These are phyloP conservation scores for Solanum pinnatisectum DNA, from an alignment of 257 asterid species.

Conservation along the genomic window DNA sequence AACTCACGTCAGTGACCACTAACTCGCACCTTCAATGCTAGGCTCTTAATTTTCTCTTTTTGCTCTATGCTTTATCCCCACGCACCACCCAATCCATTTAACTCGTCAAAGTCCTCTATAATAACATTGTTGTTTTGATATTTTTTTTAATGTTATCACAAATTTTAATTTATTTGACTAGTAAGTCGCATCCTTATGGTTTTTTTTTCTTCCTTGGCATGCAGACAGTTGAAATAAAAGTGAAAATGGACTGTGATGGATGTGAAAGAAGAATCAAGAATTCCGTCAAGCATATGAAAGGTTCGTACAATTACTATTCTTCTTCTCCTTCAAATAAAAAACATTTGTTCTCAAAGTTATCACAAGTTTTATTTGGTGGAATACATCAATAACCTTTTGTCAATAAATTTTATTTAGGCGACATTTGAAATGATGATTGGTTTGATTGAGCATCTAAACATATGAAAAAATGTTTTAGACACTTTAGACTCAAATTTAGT, in stretches of 20 bases:
- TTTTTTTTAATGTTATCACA: neutral
- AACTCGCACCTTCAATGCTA: no score
- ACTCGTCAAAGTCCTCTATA: neutral
- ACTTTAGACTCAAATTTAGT: neutral
- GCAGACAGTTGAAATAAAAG: constrained; percentile 86
- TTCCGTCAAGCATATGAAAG: constrained; percentile 62
- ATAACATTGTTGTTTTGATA: fast-evolving
- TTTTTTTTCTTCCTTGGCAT: neutral
- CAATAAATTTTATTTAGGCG: neutral
- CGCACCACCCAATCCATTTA: neutral
- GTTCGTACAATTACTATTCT: constrained; percentile 9
- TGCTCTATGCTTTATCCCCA: neutral
- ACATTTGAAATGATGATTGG: neutral
- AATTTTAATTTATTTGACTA: neutral
- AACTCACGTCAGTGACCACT: neutral
- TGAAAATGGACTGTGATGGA: constrained; percentile 90
- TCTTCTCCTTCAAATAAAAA: neutral
- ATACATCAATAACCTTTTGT: neutral
- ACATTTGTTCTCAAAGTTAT: neutral
- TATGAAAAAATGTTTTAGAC: neutral
- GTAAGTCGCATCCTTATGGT: neutral
- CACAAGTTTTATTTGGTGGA: neutral
- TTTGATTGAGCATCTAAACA: neutral
- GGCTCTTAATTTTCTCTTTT: neutral
- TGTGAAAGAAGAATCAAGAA: constrained; percentile 81